Conservation (phyloP, 805 yeast species). For the Pichia pseudocactophila region DNA sequence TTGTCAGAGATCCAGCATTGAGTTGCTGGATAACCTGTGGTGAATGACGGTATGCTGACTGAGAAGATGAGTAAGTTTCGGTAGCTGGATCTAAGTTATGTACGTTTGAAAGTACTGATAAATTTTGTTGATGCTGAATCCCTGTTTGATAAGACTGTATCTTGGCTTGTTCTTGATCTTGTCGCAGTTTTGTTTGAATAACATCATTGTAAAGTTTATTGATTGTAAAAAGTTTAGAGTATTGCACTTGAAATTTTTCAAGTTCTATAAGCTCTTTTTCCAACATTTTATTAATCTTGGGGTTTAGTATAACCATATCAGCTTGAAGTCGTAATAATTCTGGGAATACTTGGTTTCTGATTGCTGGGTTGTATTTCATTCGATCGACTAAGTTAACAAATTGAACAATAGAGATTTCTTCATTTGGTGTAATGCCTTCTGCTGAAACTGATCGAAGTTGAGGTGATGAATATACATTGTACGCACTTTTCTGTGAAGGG, state of each 20-base stretch:
- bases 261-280: conserved; percentile 51
- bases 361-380: conserved; percentile 34
- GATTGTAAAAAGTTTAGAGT: conserved; percentile 68
- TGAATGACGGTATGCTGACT: conserved; percentile 1
- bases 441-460: background rate
- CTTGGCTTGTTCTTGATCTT: conserved; percentile 14
- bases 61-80: conserved; percentile 2
- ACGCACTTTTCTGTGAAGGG: no score
- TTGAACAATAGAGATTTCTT: conserved; percentile 59
- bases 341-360: conserved; percentile 33
- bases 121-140: background rate
- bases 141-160: no score
- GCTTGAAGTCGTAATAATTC: conserved; percentile 50
- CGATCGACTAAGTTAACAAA: conserved; percentile 60
- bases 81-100: no score
- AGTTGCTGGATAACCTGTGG: conserved; percentile 5
- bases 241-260: conserved; percentile 61
- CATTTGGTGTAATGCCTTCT: conserved; percentile 41
- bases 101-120: background rate
- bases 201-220: conserved; percentile 68
- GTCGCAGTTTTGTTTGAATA: conserved; percentile 45
- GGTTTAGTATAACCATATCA: conserved; percentile 52
- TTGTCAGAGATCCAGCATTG: background rate
- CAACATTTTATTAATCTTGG: conserved; percentile 57
- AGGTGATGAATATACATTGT: no score